Percentiles rank a stretch among this genome's conserved stretches.
Evolutionary conservation across 1,284 basidiomycete species (phyloP).

Genomic region (Ustilago vetiveriae): DNA sequence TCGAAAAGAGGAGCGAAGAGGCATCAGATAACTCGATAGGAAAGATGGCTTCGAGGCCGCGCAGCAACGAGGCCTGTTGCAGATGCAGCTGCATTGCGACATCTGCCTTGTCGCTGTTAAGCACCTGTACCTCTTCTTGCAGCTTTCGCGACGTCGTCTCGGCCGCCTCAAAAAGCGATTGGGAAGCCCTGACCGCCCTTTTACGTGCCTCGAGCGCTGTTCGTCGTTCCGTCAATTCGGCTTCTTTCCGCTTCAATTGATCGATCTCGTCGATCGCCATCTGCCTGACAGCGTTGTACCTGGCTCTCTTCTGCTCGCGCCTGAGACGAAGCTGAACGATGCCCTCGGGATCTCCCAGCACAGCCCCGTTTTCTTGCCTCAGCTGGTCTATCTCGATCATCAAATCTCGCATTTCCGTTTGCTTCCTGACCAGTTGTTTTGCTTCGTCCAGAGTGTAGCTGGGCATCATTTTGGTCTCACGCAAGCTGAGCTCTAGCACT

Average conservation of each 20-base stretch:
- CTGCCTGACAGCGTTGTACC: slow-evolving; percentile 6
- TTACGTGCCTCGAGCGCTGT: slow-evolving; percentile 20
- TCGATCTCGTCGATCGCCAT: slow-evolving; percentile 21
- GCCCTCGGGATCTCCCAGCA: slow-evolving; percentile 16
- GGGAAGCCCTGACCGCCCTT: slow-evolving; percentile 11
- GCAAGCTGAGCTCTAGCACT: slow-evolving; percentile 37
- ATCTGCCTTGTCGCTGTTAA: slow-evolving; percentile 5
- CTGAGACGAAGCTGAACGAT: slow-evolving; percentile 29
- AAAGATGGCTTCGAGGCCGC: slow-evolving; percentile 59
- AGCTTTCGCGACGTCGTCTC: slow-evolving; percentile 7
- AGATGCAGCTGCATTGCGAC: slow-evolving; percentile 19
- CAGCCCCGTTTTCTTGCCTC: neutral
- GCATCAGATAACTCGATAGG: slow-evolving; percentile 62
- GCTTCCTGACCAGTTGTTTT: slow-evolving; percentile 10
- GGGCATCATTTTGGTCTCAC: slow-evolving; percentile 51
- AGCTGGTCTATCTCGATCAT: slow-evolving; percentile 12
- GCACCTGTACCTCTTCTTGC: slow-evolving; percentile 5
- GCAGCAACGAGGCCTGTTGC: slow-evolving; percentile 49
- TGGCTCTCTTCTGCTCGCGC: slow-evolving; percentile 24
- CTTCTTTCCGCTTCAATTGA: slow-evolving; percentile 6
- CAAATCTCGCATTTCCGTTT: slow-evolving; percentile 15
- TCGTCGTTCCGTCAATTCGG: slow-evolving; percentile 11
- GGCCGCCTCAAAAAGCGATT: slow-evolving; percentile 17
- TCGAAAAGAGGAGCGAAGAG: slow-evolving; percentile 61
- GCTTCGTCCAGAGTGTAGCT: slow-evolving; percentile 45